Evolutionary conservation across 2,329 filamentous ascomycete genomes (phyloP), one percentile per base, ranked within the genome.

Genomic region (Fusarium agapanthi): DNA sequence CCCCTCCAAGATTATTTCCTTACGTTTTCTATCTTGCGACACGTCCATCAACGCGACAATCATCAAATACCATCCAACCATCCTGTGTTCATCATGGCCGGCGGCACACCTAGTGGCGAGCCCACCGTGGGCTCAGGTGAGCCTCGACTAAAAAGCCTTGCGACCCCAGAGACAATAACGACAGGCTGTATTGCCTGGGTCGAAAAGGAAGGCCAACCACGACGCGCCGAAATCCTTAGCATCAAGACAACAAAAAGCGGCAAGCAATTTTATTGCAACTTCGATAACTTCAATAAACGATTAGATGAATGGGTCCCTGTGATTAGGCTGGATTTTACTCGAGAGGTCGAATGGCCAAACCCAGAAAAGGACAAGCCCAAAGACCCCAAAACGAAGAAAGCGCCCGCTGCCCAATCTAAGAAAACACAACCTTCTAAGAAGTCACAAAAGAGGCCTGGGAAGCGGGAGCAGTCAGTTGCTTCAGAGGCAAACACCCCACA

Each of bases 201-300:
- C 47, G 83, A 85, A 65, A 90, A 90, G 71, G 95, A 97, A 81
- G 94, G 94, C 68, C 91, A 95, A 78, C 88, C 93, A 69, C 92
- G 96, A 76, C 95, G 96, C 84, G 96, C 96, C 76, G 96, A 99
- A 82, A 97, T 99, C 71, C 86, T 99, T n/a, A 96, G 94, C 66
- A 97, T 98, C 76, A 92, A 93, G 79, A 93, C 95, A 67, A 93
- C 93, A 28, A 97, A 97, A 82, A 95, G 94, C 78, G 92, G 93
- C 22, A 92, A 94, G 43, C 93, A 93, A 61, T 98, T 95, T 80
- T 98, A 98, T 82, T 97, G 97, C 78, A 97, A 98, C 82, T 98
- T 98, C 81, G 94, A 97, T 79, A 97, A 97, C 79, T 98, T 98
- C 89, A 98, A 98, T 84, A 98, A 98, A 83, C 87, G 87, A 73